Conservation (phyloP, 2,329 filamentous ascomycete genomes). For the Alternaria brassicae region DNA sequence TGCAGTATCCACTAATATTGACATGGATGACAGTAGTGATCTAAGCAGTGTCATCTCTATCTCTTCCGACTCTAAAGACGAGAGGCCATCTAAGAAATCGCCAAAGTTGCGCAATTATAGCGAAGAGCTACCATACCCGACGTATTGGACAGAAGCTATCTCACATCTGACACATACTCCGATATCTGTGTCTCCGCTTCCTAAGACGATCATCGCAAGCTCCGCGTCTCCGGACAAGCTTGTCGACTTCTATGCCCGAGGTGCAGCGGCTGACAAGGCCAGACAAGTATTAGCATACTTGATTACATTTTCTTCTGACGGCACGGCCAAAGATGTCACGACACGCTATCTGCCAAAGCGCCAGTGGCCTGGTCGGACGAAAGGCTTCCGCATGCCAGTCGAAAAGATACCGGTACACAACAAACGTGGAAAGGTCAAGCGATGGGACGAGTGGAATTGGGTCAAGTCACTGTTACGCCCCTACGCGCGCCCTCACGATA, state of each 20-base stretch:
- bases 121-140: conserved; percentile 79
- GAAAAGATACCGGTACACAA: conserved; percentile 85
- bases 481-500: conserved; percentile 65
- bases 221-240: conserved; percentile 74
- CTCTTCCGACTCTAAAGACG: conserved; percentile 59
- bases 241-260: conserved; percentile 80
- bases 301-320: conserved; percentile 80
- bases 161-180: conserved; percentile 82
- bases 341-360: conserved; percentile 85
- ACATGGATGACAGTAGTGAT: conserved; percentile 53
- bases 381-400: conserved; percentile 77
- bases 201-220: conserved; percentile 60
- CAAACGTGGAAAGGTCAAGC: conserved; percentile 75
- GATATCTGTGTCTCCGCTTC: conserved; percentile 75
- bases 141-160: conserved; percentile 91
- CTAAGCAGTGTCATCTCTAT: conserved; percentile 54
- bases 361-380: conserved; percentile 85
- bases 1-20: conserved; percentile 15
- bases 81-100: conserved; percentile 56
- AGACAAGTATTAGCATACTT: conserved; percentile 93
- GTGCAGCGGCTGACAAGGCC: conserved; percentile 80
- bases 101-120: conserved; percentile 66
- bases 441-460: conserved; percentile 85
- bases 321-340: conserved; percentile 93
- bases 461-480: conserved; percentile 80